Evolutionary conservation across 164 flowering plant genomes (phyloP), one percentile per base, ranked within the genome.

Genomic region (Kingdonia uniflora): DNA sequence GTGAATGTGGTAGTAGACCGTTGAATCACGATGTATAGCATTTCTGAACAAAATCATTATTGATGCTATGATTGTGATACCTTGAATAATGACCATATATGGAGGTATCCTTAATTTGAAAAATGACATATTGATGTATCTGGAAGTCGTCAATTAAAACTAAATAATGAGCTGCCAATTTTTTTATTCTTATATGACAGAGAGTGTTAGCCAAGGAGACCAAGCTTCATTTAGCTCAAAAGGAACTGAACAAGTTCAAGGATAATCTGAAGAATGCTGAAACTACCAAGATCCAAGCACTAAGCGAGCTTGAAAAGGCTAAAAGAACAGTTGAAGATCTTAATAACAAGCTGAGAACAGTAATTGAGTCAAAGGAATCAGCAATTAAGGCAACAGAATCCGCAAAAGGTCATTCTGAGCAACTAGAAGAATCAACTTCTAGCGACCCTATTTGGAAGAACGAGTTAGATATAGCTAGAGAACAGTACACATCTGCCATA

Each of bases 201-300:
- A 78, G 81, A 59, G 77, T 80, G 16, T 64, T 80, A 72, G 87
- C 79, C 37, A 86, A 88, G 72, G 95, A 87, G 67, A 79, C 85
- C 16, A 80, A 82, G 54, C 80, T 87, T 58, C 98, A 80, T 63
- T 61, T 87, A 72, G 82, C 81, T 6, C 75, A 76, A 59, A 87
- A 77, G 58, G 91, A 87, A 66, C 69, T 91, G 47, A 79, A 80
- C 66, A 87, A 77, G 75, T 68, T 85, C 42, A 85, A 82, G 59
- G 88, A 85, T 8, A 81, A 78, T 60, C 53, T 92, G 24, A 63
- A 68, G 65, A 82, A 76, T 77, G 87, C 95, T 42, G 95, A 88
- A 68, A 70, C 60, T 29, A 80, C 87, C 2, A 88, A 80, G 69
- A 47, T 65, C 43, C 76, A 86, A 55, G 91, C 90, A 52, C 76